phyloP scores from a whole-genome alignment of 305 asterid genomes.

The Salvia sclarea region DNA sequence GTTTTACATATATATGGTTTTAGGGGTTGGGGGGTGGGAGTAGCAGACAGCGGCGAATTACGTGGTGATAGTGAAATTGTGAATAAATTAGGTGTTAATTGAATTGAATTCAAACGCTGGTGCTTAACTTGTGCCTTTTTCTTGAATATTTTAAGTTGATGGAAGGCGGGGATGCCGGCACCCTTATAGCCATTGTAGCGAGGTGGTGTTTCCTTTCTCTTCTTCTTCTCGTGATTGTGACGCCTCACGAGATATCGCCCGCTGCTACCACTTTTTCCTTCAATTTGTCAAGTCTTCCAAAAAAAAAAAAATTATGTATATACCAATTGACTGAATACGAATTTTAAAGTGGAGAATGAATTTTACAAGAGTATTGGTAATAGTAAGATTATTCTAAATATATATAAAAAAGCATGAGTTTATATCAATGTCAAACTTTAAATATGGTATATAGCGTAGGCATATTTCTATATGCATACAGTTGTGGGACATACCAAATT shows the following conservation, averaged over 20 bases:
- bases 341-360: too few species aligned
- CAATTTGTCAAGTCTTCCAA: too few species aligned
- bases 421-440: too few species aligned
- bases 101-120: not conserved
- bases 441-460: too few species aligned
- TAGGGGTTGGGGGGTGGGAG: not conserved
- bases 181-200: not conserved
- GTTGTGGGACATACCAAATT: too few species aligned
- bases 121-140: not conserved
- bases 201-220: not conserved
- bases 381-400: too few species aligned
- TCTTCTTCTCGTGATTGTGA: constrained; percentile 3
- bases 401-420: too few species aligned
- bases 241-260: not conserved
- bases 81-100: not conserved
- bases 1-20: not conserved
- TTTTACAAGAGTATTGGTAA: too few species aligned
- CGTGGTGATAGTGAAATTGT: constrained; percentile 6
- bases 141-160: constrained; percentile 15
- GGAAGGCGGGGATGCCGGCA: not conserved
- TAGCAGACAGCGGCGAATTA: not conserved
- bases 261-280: too few species aligned
- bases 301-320: too few species aligned
- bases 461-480: too few species aligned
- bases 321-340: too few species aligned